Evolutionary conservation across 257 asterid species (phyloP).

Genomic region (Leptodermis oblonga): DNA sequence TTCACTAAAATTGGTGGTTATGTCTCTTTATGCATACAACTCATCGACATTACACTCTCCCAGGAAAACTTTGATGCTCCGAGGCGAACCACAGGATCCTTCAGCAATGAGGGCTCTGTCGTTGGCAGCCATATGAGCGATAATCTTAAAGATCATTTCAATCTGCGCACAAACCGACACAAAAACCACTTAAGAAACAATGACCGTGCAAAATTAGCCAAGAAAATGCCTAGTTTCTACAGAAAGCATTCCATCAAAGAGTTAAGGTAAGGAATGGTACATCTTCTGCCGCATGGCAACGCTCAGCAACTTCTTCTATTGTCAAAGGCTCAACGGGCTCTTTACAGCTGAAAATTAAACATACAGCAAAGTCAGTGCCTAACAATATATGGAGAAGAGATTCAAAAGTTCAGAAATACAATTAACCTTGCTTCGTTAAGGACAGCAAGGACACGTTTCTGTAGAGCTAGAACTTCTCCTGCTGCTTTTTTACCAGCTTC

Average conservation of each 20-base stretch:
- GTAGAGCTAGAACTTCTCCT: conserved; percentile 96
- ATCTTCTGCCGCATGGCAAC: conserved; percentile 72
- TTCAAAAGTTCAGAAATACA: not conserved
- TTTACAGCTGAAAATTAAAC: conserved; percentile 57
- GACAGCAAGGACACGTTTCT: conserved; percentile 91
- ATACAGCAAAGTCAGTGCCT: not conserved
- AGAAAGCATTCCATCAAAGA: not conserved
- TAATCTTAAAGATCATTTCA: conserved; percentile 94
- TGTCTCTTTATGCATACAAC: conserved; percentile 44
- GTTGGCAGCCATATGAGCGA: conserved; percentile 95
- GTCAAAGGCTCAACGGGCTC: conserved; percentile 92
- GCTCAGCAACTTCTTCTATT: conserved; percentile 80
- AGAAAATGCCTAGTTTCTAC: not conserved
- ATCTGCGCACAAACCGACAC: conserved; percentile 47
- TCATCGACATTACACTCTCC: conserved; percentile 95
- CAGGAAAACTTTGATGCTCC: conserved; percentile 81
- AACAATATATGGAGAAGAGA: not conserved
- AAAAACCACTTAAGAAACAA: not conserved
- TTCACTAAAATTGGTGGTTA: conserved; percentile 3
- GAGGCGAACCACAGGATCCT: conserved; percentile 94
- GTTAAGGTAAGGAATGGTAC: conserved; percentile 27
- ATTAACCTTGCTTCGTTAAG: conserved; percentile 90
- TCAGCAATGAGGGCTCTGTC: conserved; percentile 97
- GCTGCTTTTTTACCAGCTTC: conserved; percentile 99
- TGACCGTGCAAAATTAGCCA: not conserved